Evolutionary conservation across 1,284 basidiomycete species (phyloP).

Genomic region (Puccinia triticina): DNA sequence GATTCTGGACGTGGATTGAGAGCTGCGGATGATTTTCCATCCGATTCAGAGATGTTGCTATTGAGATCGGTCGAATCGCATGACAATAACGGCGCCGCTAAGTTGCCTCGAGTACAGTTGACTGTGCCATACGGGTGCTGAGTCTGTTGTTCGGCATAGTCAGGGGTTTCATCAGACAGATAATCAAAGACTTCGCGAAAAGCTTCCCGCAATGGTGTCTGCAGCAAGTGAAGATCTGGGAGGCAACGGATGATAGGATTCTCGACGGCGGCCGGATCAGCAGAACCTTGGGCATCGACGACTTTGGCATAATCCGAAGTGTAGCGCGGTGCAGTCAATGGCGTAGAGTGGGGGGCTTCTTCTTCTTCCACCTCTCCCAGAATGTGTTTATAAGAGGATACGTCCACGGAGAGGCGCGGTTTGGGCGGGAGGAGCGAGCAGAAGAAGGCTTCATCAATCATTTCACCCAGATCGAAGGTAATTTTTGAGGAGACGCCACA

Average conservation of each 20-base stretch:
- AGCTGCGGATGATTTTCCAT: not conserved
- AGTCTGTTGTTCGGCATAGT: not conserved
- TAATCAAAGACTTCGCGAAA: not conserved
- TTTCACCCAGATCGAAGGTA: not conserved
- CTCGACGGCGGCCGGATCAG: too few species aligned
- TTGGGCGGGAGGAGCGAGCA: not conserved
- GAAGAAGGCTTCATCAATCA: slow-evolving; percentile 2
- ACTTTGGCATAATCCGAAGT: not conserved
- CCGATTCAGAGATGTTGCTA: not conserved
- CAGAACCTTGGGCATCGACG: not conserved
- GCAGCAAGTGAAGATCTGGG: slow-evolving; percentile 1
- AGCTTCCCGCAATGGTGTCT: not conserved
- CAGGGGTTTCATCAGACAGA: not conserved
- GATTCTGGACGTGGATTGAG: too few species aligned
- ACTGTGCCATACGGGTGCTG: not conserved
- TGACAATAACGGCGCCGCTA: too few species aligned
- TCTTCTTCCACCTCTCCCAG: too few species aligned
- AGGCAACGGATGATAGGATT: not conserved
- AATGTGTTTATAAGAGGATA: not conserved
- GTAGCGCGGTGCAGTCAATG: not conserved
- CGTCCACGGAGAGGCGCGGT: not conserved
- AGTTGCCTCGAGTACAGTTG: not conserved
- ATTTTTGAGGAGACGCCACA: not conserved
- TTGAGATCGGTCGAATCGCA: too few species aligned
- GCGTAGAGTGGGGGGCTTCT: not conserved